Conservation (phyloP, 2,329 filamentous ascomycete species). For the Ophiostoma pallidulum region DNA sequence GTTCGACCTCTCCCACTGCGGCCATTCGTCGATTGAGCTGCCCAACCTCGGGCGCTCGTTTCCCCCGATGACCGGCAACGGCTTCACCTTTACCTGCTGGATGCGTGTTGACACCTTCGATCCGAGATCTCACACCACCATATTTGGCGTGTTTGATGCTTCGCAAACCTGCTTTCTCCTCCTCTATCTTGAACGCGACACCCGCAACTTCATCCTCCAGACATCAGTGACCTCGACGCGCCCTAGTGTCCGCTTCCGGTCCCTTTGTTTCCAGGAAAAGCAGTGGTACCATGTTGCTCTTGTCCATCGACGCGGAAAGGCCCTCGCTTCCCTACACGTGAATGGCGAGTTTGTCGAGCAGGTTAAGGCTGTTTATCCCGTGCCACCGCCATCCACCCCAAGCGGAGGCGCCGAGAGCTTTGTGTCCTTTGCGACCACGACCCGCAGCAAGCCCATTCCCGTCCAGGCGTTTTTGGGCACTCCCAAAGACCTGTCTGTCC, state of each 20-base stretch:
- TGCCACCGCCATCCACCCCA: conserved; percentile 54
- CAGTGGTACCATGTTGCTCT: conserved; percentile 91
- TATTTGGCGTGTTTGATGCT: conserved; percentile 90
- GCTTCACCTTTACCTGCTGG: conserved; percentile 89
- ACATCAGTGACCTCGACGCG: conserved; percentile 80
- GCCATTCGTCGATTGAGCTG: conserved; percentile 84
- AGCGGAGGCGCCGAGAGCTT: conserved; percentile 58
- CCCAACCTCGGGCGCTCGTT: conserved; percentile 77
- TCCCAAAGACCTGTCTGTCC: conserved; percentile 73
- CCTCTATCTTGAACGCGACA: conserved; percentile 88
- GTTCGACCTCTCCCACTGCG: conserved; percentile 82
- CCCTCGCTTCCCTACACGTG: conserved; percentile 80
- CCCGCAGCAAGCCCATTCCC: conserved; percentile 45
- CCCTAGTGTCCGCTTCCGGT: conserved; percentile 90
- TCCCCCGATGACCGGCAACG: conserved; percentile 66
- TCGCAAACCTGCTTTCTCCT: conserved; percentile 90
- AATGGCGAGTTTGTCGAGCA: conserved; percentile 93
- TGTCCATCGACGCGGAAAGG: conserved; percentile 70
- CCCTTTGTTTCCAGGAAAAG: conserved; percentile 61
- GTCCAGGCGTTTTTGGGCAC: conserved; percentile 93
- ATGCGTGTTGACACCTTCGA: conserved; percentile 84
- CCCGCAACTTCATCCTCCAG: conserved; percentile 87
- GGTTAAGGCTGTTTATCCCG: conserved; percentile 78
- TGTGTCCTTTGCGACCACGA: conserved; percentile 53
- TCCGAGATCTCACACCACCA: conserved; percentile 73